Evolutionary conservation across 2,329 filamentous ascomycete species (phyloP), one percentile per base, ranked within the genome.

Genomic region (Lasiodiplodia gonubiensis): DNA sequence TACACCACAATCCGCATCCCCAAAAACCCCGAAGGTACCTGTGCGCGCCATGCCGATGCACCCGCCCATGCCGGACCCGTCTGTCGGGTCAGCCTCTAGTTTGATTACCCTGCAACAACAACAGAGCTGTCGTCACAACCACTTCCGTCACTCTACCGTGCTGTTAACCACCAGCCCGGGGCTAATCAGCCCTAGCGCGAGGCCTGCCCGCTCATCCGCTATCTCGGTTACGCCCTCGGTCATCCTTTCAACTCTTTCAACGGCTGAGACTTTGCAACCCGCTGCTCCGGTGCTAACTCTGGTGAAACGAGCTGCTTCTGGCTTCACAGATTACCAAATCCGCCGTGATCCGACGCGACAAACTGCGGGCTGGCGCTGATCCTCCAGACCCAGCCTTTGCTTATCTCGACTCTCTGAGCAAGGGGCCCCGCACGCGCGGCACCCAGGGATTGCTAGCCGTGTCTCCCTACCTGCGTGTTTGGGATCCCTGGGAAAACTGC

Each of bases 331-430:
- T 11, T 51, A 16, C 46, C 59, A 12, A 51, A 63, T 25, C 14
- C n/a, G 23, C 46, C 18, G 18, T 16, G 18, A 23, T 18, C 59
- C 57, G 57, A 61, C 23, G 39, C n/a, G 18, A 18, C 23, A 10
- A 30, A 33, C 30, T 11, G 49, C 46, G 30, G 39, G 25, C 46
- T 39, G 30, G 46, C 30, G 30, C 46, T 12, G 16, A 63, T 63
- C 46, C 59, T 63, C 30, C 59, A 48, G 27, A 16, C 46, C 59
- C 59, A 39, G 30, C 35, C n/a, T 27, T n/a, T 16, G 57, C 25
- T 35, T 18, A 42, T 46, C 54, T 59, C 23, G 14, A 59, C 54
- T 59, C 54, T n/a, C 35, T 33, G 18, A 51, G 46, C 30, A 51
- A 63, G 59, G 46, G 30, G 37, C n/a, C 49, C 6, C 23, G 3